Conservation (phyloP, 2,329 filamentous ascomycete genomes). For the Epichloe uncinata region DNA sequence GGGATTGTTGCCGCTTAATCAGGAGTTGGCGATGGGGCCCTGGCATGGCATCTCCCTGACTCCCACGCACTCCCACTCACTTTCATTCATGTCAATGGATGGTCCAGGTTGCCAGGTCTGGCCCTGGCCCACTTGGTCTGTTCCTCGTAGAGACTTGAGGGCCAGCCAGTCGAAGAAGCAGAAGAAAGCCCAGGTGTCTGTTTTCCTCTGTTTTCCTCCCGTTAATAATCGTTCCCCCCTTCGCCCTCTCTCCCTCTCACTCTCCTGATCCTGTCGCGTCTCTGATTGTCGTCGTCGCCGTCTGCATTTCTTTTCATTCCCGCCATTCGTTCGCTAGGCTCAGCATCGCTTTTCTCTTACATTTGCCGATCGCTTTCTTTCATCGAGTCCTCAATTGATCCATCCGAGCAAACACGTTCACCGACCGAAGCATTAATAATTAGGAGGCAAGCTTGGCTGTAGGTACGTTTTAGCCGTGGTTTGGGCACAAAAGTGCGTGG, state of each 20-base stretch:
- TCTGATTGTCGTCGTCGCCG: conserved; percentile 14
- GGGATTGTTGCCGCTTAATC: no score
- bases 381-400: conserved; percentile 1
- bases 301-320: conserved; percentile 21
- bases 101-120: conserved; percentile 1
- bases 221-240: conserved; percentile 3
- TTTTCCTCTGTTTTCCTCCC: conserved; percentile 2
- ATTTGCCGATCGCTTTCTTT: conserved; percentile 2
- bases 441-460: background rate
- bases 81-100: background rate
- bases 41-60: no score
- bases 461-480: background rate
- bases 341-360: conserved; percentile 13
- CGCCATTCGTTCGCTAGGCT: conserved; percentile 25
- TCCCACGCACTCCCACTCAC: no score
- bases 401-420: background rate
- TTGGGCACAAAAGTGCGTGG: background rate
- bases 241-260: conserved; percentile 11
- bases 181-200: background rate
- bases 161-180: background rate
- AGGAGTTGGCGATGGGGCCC: no score
- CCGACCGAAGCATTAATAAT: background rate
- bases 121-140: conserved; percentile 7
- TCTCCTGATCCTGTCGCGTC: conserved; percentile 11
- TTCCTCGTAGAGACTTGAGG: conserved; percentile 1